Conservation (phyloP, 306 rosid genomes). For the Castanospermum australe region DNA sequence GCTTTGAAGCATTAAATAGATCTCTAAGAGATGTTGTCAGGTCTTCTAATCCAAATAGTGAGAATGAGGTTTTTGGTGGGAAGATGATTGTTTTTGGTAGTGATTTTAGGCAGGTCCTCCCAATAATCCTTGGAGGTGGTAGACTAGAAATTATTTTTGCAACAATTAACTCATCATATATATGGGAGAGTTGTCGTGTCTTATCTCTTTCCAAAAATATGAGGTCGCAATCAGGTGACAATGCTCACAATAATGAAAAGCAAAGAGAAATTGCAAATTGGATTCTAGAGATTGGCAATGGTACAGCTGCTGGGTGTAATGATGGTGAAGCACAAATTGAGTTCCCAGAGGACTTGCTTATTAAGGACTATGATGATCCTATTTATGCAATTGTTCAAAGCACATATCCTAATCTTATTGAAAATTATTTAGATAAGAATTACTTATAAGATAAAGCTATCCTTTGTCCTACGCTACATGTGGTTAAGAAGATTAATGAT, state of each 20-base stretch:
- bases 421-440: too few species aligned
- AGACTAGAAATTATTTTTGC: not conserved
- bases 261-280: not conserved
- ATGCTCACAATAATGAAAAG: not conserved
- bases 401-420: not conserved
- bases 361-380: not conserved
- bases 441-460: not conserved
- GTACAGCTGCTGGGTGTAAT: not conserved
- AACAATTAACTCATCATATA: not conserved
- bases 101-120: not conserved
- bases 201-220: not conserved
- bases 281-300: not conserved
- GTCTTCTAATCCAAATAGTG: rapidly evolving
- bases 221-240: too few species aligned
- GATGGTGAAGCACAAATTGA: not conserved
- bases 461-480: not conserved
- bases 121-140: not conserved
- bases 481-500: not conserved
- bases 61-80: not conserved
- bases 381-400: not conserved
- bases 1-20: not conserved
- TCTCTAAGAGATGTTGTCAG: not conserved
- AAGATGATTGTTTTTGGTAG: not conserved
- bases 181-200: not conserved
- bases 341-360: not conserved